Percentiles rank a stretch among this genome's conserved stretches.
Conservation (phyloP, 441 rosid species). For the Geranium incanum region DNA sequence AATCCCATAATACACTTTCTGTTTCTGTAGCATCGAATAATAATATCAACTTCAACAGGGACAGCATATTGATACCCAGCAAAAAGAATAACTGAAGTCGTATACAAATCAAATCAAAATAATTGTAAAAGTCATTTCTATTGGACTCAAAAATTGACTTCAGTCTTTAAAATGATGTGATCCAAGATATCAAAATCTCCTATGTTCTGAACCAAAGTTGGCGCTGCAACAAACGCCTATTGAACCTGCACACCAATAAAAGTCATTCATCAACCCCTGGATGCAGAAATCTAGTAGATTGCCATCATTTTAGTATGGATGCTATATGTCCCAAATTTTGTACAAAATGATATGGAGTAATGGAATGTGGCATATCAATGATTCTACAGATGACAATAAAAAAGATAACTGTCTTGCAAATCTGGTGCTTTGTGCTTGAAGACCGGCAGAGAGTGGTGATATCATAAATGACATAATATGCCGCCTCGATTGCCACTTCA, state of each 20-base stretch:
- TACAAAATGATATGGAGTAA: background rate
- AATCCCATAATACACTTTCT: background rate
- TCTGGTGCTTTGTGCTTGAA: background rate
- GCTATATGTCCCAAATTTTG: background rate
- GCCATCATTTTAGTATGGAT: background rate
- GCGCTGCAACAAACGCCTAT: conserved; percentile 18
- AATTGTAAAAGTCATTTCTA: conserved; percentile 19
- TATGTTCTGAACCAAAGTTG: conserved; percentile 31
- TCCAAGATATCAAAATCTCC: conserved; percentile 29
- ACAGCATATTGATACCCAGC: conserved; percentile 14
- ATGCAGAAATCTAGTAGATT: conserved; percentile 6
- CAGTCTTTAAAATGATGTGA: conserved; percentile 20
- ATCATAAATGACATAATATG: background rate
- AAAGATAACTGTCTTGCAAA: background rate
- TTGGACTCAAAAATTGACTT: conserved; percentile 8
- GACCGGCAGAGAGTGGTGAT: background rate
- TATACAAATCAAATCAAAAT: conserved; percentile 31
- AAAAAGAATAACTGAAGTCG: conserved; percentile 19
- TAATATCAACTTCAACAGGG: conserved; percentile 11
- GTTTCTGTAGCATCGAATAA: background rate
- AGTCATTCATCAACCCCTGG: conserved; percentile 11
- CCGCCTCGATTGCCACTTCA: background rate
- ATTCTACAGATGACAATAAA: background rate
- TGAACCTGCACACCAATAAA: conserved; percentile 29
- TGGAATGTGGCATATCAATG: background rate